A percentile compares a stretch with the other conserved stretches of the same genome.
Conservation (phyloP, 2,329 filamentous ascomycete genomes). For the Fusarium brevicatenulatum region DNA sequence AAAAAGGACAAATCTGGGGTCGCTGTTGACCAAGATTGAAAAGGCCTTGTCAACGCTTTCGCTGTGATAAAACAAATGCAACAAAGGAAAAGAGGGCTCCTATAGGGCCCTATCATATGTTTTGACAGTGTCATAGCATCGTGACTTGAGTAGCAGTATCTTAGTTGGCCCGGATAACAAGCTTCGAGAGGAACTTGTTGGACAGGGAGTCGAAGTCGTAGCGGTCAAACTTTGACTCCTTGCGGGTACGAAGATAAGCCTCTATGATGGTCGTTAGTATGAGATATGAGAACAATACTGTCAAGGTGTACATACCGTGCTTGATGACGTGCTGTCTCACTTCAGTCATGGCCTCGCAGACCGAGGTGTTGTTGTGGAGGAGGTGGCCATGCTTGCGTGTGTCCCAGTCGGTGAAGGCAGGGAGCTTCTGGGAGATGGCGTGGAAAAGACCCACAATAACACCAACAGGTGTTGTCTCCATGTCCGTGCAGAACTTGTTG, state of each 20-base stretch:
- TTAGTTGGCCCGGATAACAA: slow-evolving; percentile 94
- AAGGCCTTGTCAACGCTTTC: slow-evolving; percentile 57
- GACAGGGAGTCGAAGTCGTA: slow-evolving; percentile 94
- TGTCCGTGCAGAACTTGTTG: slow-evolving; percentile 94
- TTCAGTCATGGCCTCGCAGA: slow-evolving; percentile 96
- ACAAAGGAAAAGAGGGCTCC: slow-evolving; percentile 45
- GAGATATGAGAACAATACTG: background rate
- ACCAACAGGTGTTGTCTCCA: slow-evolving; percentile 95
- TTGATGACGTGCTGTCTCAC: slow-evolving; percentile 91
- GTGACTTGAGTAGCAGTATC: slow-evolving; percentile 8
- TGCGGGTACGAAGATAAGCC: slow-evolving; percentile 83
- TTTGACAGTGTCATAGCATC: slow-evolving; percentile 34
- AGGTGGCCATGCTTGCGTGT: slow-evolving; percentile 89
- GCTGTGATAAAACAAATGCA: slow-evolving; percentile 52
- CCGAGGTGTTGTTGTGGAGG: slow-evolving; percentile 88
- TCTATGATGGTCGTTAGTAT: slow-evolving; percentile 64
- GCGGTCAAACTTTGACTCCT: slow-evolving; percentile 85
- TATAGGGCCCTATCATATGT: slow-evolving; percentile 18
- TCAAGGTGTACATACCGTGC: slow-evolving; percentile 77
- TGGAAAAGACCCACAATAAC: slow-evolving; percentile 98
- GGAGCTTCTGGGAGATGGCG: slow-evolving; percentile 96
- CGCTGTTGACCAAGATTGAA: slow-evolving; percentile 48
- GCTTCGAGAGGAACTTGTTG: slow-evolving; percentile 96
- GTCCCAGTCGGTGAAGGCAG: slow-evolving; percentile 93
- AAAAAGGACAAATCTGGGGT: slow-evolving; percentile 41